phyloP scores from a whole-genome alignment of 768 basidiomycete genomes.

The Pisolithus tinctorius region DNA sequence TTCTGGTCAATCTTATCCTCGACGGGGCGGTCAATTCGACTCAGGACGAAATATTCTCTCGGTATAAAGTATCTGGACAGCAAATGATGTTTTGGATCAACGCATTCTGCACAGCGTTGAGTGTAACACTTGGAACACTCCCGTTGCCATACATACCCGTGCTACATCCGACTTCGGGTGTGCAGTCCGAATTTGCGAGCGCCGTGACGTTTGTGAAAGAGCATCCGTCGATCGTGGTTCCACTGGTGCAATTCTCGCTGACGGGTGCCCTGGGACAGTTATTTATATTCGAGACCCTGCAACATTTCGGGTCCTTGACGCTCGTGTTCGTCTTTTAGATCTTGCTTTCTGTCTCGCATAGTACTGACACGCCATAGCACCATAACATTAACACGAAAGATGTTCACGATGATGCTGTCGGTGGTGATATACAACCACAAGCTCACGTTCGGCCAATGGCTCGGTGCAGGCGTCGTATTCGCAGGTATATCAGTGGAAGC shows the following conservation, averaged over 20 bases:
- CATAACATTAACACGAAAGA: constrained; percentile 91
- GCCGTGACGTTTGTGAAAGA: constrained; percentile 68
- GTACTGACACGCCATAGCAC: constrained; percentile 37
- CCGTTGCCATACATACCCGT: constrained; percentile 81
- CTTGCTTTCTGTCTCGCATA: background rate
- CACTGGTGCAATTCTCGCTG: constrained; percentile 78
- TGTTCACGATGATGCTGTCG: constrained; percentile 96
- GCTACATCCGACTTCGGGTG: constrained; percentile 59
- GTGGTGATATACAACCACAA: constrained; percentile 88
- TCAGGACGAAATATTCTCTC: constrained; percentile 91
- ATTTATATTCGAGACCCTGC: constrained; percentile 95
- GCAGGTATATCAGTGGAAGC: constrained; percentile 95
- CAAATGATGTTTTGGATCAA: constrained; percentile 99
- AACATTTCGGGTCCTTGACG: constrained; percentile 86
- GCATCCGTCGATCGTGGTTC: constrained; percentile 69
- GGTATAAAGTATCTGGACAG: constrained; percentile 72
- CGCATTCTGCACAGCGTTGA: constrained; percentile 71
- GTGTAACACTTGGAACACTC: constrained; percentile 60
- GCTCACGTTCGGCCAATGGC: constrained; percentile 83
- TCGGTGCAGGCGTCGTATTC: constrained; percentile 88
- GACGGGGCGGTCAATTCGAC: constrained; percentile 95
- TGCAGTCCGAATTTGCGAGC: constrained; percentile 54
- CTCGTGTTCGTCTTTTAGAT: constrained; percentile 57
- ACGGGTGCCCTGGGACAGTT: constrained; percentile 93
- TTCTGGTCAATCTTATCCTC: constrained; percentile 80